Evolutionary conservation across 208 protist genomes (phyloP).

Genomic region (Histomonas meleagridis): DNA sequence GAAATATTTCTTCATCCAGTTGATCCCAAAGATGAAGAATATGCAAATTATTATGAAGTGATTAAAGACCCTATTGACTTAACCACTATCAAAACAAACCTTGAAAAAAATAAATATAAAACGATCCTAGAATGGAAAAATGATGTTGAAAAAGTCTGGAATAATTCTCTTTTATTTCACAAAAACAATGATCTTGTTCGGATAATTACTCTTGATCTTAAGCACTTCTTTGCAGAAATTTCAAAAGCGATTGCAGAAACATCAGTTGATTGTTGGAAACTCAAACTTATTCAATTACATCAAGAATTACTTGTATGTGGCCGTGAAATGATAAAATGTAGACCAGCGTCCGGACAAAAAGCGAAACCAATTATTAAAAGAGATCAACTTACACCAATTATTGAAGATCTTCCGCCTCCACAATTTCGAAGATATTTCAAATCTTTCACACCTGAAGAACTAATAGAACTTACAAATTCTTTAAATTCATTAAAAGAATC

Average conservation of each 20-base stretch:
- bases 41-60: not conserved
- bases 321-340: not conserved
- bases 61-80: not conserved
- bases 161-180: not conserved
- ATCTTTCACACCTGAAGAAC: not conserved
- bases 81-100: not conserved
- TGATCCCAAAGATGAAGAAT: not conserved
- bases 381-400: not conserved
- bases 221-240: not conserved
- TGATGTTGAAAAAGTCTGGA: constrained; percentile 5
- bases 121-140: not conserved
- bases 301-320: not conserved
- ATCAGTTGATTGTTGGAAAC: not conserved
- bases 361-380: not conserved
- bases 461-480: not conserved
- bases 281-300: not conserved
- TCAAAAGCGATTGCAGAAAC: not conserved
- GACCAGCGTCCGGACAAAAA: not conserved
- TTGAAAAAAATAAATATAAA: not conserved
- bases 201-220: not conserved
- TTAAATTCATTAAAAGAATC: not conserved
- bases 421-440: not conserved
- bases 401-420: not conserved
- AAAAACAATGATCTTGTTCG: not conserved
- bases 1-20: not conserved